Percentiles rank a stretch among this genome's conserved stretches.
Evolutionary conservation across 805 yeast species (phyloP).

Genomic region (Ogataea nakhonphanomensis): DNA sequence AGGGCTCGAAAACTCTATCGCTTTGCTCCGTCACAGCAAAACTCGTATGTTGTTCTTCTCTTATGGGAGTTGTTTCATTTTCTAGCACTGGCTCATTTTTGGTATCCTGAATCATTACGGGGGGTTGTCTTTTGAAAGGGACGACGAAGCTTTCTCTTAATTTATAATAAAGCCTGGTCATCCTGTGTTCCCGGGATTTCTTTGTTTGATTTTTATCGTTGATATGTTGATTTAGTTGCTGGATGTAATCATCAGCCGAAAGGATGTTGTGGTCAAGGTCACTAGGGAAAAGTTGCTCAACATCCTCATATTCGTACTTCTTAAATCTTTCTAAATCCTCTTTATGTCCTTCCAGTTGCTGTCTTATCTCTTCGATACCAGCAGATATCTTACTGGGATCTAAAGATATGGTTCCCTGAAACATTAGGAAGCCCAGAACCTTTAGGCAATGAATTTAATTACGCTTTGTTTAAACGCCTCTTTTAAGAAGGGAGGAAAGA

Average conservation of each 20-base stretch:
- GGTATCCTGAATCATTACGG: too few species aligned
- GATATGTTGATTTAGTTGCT: not conserved
- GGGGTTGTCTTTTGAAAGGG: conserved; percentile 11
- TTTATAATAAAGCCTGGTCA: conserved; percentile 17
- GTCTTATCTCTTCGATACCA: conserved; percentile 13
- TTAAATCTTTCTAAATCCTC: conserved; percentile 10
- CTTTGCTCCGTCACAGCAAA: too few species aligned
- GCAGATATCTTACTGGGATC: conserved; percentile 13
- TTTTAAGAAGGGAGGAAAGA: not conserved
- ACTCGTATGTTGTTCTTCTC: too few species aligned
- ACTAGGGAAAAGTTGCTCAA: not conserved
- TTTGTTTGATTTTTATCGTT: not conserved
- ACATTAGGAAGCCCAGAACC: conserved; percentile 6
- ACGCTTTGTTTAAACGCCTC: not conserved
- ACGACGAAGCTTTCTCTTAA: conserved; percentile 15
- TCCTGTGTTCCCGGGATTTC: conserved; percentile 12
- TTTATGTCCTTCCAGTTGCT: conserved; percentile 9
- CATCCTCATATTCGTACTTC: not conserved
- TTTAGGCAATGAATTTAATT: too few species aligned
- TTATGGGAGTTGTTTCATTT: too few species aligned
- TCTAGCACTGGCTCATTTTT: too few species aligned
- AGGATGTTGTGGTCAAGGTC: not conserved
- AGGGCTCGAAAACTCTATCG: too few species aligned
- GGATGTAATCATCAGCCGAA: not conserved
- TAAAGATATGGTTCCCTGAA: conserved; percentile 16